Base-by-base conservation (phyloP, 257 asterid species). In the Henckelia pumila region DNA sequence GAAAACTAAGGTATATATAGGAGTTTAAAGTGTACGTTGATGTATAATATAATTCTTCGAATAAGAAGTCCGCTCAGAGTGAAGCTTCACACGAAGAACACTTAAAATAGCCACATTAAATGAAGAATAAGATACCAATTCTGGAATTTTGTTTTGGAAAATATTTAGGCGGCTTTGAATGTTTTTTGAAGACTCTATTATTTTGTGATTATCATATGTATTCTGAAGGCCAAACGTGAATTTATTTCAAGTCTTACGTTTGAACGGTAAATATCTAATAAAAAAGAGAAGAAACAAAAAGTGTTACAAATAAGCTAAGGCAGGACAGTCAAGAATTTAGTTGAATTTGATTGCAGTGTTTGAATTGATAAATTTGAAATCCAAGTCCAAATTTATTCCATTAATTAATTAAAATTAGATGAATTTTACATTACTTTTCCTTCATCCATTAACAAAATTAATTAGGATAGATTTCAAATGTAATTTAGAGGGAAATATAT, bases 21-120 rank as follows among this genome's bases (percentile, higher is more conserved):
- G 75, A 37, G 3, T 22, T 22, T 17, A 44, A 63, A 40, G 65
- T 7, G 8, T 28, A 1, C 47, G 8, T n/a, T n/a, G n/a, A n/a
- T n/a, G n/a, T n/a, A n/a, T n/a, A n/a, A 64, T 19, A 23, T 49
- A 19, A 1, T 63, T 35, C 65, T 47, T 40, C 33, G 47, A 22
- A 58, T 59, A 56, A 30, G 33, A 55, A 56, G 25, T 16, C 55
- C 29, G 17, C 5, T 16, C 0, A 58, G 19, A 56, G 30, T 63
- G 85, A 81, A 81, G 82, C 33, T 81, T 81, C 85, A 56, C 32
- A 69, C 22, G 83, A 80, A 80, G 66, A 58, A 30, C 63, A 69
- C 71, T 29, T 68, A 44, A 68, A 70, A 52, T 33, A 9, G 17
- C 5, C 49, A 37, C 49, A 37, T 11, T 37, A 37, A 37, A 37